Evolutionary conservation across 179 eudicot genomes (phyloP), one percentile per base, ranked within the genome.

Genomic region (Nepenthes alata): DNA sequence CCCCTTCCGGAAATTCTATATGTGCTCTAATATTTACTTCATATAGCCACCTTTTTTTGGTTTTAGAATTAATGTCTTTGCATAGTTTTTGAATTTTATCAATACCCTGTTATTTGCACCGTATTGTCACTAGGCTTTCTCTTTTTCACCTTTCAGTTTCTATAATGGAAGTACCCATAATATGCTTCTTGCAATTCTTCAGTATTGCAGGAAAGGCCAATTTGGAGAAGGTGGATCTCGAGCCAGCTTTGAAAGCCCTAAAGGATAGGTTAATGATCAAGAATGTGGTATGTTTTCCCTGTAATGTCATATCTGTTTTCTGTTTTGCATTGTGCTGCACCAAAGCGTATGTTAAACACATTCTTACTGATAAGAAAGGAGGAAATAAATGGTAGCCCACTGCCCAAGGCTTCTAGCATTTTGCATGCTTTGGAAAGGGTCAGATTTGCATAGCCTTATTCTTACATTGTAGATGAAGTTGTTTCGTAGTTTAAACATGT

Each of bases 191-290:
- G 39, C 41, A 15, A 16, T 11, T 47, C 38, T 67, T 67, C 91
- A 91, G 98, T 70, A 41, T 41, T 41, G 45, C 45, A 4, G 45
- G 45, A 7, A 41, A 7, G 45, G 45, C 6, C 8, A 41, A 41
- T 41, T 4, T 4, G 5, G 45, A 41, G 8, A 4, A 41, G 45
- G 45, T 41, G 5, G 5, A 4, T 41, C 45, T 91, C 15, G 85
- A 77, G 78, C 96, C 95, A 62, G 93, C 98, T 69, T 75, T 91
- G 69, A 86, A 83, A 75, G 95, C 90, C 64, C 81, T 91, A 35
- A 91, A 91, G 77, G 98, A 91, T 70, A 84, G 89, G 82, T 83
- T 91, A 13, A 91, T 91, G 98, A 85, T 93, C 58, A 91, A 91
- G 82, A 91, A 91, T 75, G 98, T 91, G 98, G 98, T 91, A 84